Conservation (phyloP, 352 stramenopile species). For the Globisporangium polare region DNA sequence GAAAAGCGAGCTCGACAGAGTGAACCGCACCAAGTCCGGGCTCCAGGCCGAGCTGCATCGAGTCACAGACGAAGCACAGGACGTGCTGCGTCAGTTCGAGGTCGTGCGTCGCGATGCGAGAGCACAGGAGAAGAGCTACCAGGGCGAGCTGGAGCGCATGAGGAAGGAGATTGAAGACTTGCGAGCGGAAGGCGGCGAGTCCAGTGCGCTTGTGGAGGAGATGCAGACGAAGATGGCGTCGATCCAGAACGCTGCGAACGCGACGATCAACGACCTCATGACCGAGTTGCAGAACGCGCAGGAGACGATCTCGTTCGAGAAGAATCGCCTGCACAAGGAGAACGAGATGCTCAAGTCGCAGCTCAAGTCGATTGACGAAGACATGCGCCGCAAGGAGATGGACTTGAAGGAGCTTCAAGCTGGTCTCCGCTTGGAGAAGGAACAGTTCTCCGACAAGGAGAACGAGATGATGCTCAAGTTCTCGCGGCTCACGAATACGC, state of each 20-base stretch:
- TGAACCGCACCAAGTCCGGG: constrained; percentile 32
- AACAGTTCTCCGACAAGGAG: constrained; percentile 24
- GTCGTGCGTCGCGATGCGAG: constrained; percentile 53
- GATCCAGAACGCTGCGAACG: constrained; percentile 70
- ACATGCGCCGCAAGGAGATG: constrained; percentile 35
- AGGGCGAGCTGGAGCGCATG: constrained; percentile 37
- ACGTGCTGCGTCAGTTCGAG: constrained; percentile 57
- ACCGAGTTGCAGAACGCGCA: constrained; percentile 53
- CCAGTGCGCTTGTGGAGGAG: constrained; percentile 37
- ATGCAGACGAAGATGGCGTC: constrained; percentile 65
- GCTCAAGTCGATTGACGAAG: constrained; percentile 39
- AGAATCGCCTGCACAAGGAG: constrained; percentile 48
- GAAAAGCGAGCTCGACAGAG: constrained; percentile 43
- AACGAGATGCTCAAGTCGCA: constrained; percentile 33
- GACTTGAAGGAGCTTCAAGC: constrained; percentile 38
- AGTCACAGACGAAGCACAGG: constrained; percentile 47
- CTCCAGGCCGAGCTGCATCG: constrained; percentile 58
- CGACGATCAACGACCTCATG: constrained; percentile 74
- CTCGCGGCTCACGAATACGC: constrained; percentile 18
- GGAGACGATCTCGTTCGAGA: constrained; percentile 51
- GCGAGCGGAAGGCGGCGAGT: constrained; percentile 36
- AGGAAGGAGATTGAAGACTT: constrained; percentile 48
- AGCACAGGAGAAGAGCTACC: constrained; percentile 32
- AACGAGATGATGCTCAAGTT: constrained; percentile 32
- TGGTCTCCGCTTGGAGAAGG: constrained; percentile 23